These are phyloP conservation scores for Oryza officinalis DNA, from an alignment of 176 grass and related monocot species.

Conservation along the genomic window DNA sequence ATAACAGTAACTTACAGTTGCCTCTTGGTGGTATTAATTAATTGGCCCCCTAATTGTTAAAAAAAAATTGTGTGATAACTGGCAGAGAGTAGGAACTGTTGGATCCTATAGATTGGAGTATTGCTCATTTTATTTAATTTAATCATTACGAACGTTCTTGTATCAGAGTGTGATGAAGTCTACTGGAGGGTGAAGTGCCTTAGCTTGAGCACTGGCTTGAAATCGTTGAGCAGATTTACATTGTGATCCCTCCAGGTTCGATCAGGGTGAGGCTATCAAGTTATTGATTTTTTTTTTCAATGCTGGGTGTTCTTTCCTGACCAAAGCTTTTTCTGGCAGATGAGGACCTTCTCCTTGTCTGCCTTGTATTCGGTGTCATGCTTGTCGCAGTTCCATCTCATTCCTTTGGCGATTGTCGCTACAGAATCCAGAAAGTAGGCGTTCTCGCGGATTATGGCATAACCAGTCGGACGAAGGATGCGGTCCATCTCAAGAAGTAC, in stretches of 20 bases:
- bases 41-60: constrained; percentile 20
- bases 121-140: constrained; percentile 39
- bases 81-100: constrained; percentile 7
- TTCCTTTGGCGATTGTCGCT: constrained; percentile 73
- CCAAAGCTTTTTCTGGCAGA: constrained; percentile 95
- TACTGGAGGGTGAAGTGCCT: neutral
- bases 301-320: constrained; percentile 50
- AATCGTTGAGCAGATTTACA: constrained; percentile 21
- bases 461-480: constrained; percentile 75
- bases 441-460: constrained; percentile 76
- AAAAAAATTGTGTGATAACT: constrained; percentile 30
- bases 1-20: constrained; percentile 34
- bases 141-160: constrained; percentile 21
- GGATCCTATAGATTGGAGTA: constrained; percentile 31
- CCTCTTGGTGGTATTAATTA: constrained; percentile 36
- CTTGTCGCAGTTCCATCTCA: constrained; percentile 87
- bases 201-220: neutral
- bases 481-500: constrained; percentile 97
- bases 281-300: neutral
- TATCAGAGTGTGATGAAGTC: neutral
- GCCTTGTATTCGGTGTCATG: constrained; percentile 60
- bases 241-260: constrained; percentile 9
- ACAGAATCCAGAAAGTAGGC: constrained; percentile 80
- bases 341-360: constrained; percentile 80
- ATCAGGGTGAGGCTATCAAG: neutral